Evolutionary conservation across 139 green algal genomes (phyloP).

Genomic region (Pseudopediastrum boryanum): DNA sequence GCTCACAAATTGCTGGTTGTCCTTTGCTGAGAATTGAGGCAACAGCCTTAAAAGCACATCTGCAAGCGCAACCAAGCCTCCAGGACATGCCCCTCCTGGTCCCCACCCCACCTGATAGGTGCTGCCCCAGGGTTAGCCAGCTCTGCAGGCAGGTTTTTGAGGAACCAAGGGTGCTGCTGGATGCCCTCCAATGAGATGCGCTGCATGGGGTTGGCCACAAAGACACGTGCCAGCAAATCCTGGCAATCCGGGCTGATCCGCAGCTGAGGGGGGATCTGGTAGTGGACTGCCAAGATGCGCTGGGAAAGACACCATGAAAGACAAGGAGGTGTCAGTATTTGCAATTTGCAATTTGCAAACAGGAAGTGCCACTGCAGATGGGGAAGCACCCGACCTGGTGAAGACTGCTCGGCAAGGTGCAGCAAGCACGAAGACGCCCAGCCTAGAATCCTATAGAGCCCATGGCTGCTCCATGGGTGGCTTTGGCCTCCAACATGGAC

Average conservation of each 20-base stretch:
- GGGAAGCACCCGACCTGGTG: no score
- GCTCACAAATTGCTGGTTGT: background rate
- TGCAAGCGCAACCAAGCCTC: background rate
- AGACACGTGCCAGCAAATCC: conserved; percentile 88
- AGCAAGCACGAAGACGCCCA: no score
- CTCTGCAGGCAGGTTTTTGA: conserved; percentile 88
- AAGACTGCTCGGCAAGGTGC: no score
- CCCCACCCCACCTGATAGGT: conserved; percentile 44
- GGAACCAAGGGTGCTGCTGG: conserved; percentile 87
- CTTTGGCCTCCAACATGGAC: no score
- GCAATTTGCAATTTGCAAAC: background rate
- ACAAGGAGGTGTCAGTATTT: background rate
- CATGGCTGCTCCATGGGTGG: no score
- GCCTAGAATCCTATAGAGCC: no score
- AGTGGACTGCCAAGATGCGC: conserved; percentile 92
- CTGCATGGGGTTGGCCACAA: conserved; percentile 79
- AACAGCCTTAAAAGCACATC: background rate
- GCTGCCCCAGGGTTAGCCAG: no score
- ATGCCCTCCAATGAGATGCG: conserved; percentile 88
- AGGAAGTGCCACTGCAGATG: no score
- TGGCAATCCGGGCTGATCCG: conserved; percentile 81
- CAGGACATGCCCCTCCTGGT: background rate
- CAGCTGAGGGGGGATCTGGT: conserved; percentile 79
- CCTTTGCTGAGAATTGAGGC: background rate
- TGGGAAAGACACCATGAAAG: conserved; percentile 43